phyloP scores from a whole-genome alignment of 306 rosid genomes.

The Quercus glauca region DNA sequence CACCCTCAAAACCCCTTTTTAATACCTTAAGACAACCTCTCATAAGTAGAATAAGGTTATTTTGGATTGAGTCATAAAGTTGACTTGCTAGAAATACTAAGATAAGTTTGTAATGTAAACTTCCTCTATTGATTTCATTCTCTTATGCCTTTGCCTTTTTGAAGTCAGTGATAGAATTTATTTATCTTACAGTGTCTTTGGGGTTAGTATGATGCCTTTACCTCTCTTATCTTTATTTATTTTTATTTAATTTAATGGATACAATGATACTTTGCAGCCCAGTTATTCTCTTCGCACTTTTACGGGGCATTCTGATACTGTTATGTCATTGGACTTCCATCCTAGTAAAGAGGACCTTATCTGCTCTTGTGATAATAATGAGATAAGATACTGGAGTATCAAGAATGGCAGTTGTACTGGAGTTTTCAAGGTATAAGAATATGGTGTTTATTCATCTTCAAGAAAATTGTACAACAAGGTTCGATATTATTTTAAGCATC shows the following conservation, averaged over 20 bases:
- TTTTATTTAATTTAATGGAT: slow-evolving; percentile 3
- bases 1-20: background rate
- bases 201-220: no score
- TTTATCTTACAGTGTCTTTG: background rate
- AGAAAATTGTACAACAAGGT: slow-evolving; percentile 1
- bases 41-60: background rate
- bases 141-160: background rate
- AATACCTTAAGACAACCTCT: background rate
- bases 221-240: background rate
- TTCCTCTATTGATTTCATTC: background rate
- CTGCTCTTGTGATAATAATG: slow-evolving; percentile 68
- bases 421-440: slow-evolving; percentile 55
- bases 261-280: slow-evolving; percentile 51
- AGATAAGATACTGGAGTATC: slow-evolving; percentile 82
- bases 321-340: slow-evolving; percentile 80
- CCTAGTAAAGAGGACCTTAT: slow-evolving; percentile 70
- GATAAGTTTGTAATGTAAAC: background rate
- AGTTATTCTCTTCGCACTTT: slow-evolving; percentile 65
- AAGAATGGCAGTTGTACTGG: slow-evolving; percentile 65
- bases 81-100: background rate
- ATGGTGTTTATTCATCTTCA: slow-evolving; percentile 7
- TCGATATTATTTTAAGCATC: background rate
- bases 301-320: slow-evolving; percentile 62
- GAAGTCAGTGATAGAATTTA: background rate
- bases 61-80: background rate